Conservation (phyloP, 2,329 filamentous ascomycete genomes). For the Arachnopeziza araneosa region DNA sequence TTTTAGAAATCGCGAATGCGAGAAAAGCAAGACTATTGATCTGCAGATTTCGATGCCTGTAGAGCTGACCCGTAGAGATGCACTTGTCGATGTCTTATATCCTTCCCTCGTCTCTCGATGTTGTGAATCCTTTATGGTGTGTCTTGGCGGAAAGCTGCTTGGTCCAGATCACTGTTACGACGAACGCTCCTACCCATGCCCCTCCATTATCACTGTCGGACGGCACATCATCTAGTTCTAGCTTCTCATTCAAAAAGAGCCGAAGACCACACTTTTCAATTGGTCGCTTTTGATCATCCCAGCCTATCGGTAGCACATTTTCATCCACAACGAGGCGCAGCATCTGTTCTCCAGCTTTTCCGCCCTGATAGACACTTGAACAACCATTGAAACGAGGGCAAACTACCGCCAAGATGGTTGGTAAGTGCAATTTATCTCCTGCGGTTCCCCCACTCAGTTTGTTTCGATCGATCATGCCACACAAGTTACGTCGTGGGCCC, state of each 20-base stretch:
- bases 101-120: not conserved
- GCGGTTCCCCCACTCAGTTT: not conserved
- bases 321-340: constrained; percentile 8
- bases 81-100: not conserved
- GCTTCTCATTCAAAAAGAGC: no score
- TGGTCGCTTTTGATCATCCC: not conserved
- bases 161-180: no score
- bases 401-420: constrained; percentile 21
- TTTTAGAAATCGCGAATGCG: not conserved
- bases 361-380: not conserved
- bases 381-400: not conserved
- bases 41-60: not conserved
- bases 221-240: not conserved
- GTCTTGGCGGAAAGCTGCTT: no score
- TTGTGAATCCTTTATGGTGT: not conserved
- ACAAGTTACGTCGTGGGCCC: not conserved
- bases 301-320: not conserved
- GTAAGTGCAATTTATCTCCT: constrained; percentile 17
- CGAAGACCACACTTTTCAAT: not conserved
- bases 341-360: not conserved
- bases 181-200: not conserved
- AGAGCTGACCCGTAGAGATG: not conserved
- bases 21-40: not conserved
- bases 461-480: not conserved
- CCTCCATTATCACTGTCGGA: not conserved